phyloP scores from a whole-genome alignment of 2,329 filamentous ascomycete genomes.

The Raffaelea arxii region DNA sequence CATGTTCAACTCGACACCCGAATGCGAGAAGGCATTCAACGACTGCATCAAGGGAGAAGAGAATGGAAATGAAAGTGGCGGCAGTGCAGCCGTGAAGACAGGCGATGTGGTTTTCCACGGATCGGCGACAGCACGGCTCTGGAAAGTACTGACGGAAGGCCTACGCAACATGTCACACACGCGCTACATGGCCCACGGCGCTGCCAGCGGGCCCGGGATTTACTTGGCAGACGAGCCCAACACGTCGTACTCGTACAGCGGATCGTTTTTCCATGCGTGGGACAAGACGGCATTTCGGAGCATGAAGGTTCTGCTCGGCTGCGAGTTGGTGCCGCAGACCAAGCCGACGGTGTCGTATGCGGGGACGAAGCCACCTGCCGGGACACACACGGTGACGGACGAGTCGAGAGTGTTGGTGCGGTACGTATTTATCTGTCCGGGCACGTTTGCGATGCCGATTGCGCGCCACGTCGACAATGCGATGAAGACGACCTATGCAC shows the following conservation, averaged over 20 bases:
- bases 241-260: slow-evolving; percentile 8
- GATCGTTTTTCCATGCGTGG: slow-evolving; percentile 8
- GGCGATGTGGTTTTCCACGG: slow-evolving; percentile 14
- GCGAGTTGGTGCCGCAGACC: slow-evolving; percentile 11
- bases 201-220: slow-evolving; percentile 9
- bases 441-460: slow-evolving; percentile 10
- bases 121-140: slow-evolving; percentile 10
- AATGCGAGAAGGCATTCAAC: slow-evolving; percentile 12
- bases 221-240: slow-evolving; percentile 13
- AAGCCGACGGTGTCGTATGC: not conserved
- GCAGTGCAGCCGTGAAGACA: not conserved
- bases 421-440: slow-evolving; percentile 16
- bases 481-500: slow-evolving; percentile 11
- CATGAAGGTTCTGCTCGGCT: slow-evolving; percentile 13
- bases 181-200: slow-evolving; percentile 10
- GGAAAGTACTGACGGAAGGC: slow-evolving; percentile 15
- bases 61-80: not conserved
- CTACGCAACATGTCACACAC: slow-evolving; percentile 12
- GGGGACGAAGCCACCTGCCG: not conserved
- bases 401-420: slow-evolving; percentile 13
- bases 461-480: slow-evolving; percentile 12
- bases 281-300: slow-evolving; percentile 7
- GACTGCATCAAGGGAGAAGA: not conserved
- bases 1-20: slow-evolving; percentile 12
- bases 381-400: slow-evolving; percentile 10